Evolutionary conservation across 179 eudicot species (phyloP).

Genomic region (Actinidia polygama): DNA sequence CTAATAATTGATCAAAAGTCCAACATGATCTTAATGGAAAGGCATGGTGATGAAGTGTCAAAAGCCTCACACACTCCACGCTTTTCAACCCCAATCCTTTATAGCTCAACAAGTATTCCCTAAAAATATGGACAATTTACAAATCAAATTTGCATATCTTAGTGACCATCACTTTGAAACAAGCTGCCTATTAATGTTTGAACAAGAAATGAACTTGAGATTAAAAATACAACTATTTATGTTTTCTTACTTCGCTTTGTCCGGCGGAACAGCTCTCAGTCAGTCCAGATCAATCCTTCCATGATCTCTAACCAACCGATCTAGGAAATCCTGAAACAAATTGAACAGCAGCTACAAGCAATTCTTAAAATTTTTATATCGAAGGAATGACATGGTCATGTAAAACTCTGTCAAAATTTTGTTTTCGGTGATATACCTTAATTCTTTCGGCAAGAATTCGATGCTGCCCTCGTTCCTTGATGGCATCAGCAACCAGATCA

Average conservation of each 20-base stretch:
- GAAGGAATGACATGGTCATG: neutral
- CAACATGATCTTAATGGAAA: constrained; percentile 67
- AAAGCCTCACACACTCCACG: constrained; percentile 82
- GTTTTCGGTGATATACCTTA: constrained; percentile 45
- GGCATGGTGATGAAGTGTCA: constrained; percentile 82
- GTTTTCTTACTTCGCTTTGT: constrained; percentile 73
- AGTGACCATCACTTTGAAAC: neutral
- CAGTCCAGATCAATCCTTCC: constrained; percentile 85
- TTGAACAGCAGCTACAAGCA: neutral
- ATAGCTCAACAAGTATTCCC: constrained; percentile 82
- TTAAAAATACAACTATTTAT: neutral
- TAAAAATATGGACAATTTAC: constrained; percentile 21
- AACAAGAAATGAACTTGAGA: neutral
- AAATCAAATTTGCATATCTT: neutral
- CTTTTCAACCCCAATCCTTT: constrained; percentile 86
- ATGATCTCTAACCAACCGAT: constrained; percentile 74
- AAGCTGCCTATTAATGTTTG: neutral
- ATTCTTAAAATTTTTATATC: neutral
- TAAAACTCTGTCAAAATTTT: neutral
- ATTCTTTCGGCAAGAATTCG: constrained; percentile 67
- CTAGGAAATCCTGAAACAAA: constrained; percentile 63
- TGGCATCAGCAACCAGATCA: constrained; percentile 50
- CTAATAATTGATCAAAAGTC: neutral
- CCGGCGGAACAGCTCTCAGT: constrained; percentile 84
- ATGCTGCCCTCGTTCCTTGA: constrained; percentile 69